Evolutionary conservation across 768 basidiomycete species (phyloP), one percentile per base, ranked within the genome.

Genomic region (Lentinula raphanica): DNA sequence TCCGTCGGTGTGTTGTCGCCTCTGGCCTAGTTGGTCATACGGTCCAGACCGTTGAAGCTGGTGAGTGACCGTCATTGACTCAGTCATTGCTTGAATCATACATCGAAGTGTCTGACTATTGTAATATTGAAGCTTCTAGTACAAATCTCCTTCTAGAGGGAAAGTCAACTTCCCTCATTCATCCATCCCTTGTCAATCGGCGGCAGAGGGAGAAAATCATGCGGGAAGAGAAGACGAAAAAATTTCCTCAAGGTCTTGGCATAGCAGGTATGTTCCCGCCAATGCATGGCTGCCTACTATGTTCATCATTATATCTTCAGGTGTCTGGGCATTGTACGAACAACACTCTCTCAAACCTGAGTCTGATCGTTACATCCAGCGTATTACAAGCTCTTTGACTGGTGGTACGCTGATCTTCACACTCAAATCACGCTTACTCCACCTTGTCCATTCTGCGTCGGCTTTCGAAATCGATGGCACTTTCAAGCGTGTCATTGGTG

Each of bases 121-220:
- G 8, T 21, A 11, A n/a, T n/a, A n/a, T n/a, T 8, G 19, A 8
- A 46, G 45, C 45, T 27, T 21, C 45, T 11, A 46, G 45, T 21
- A 46, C 45, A 19, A n/a, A 46, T 11, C 8, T 46, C 21, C 9
- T 46, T 11, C 19, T 46, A 11, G 11, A 46, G 7, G 45, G 45
- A 46, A 46, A 46, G 45, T 46, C 45, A n/a, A n/a, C n/a, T n/a
- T n/a, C n/a, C n/a, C n/a, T n/a, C n/a, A 21, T 46, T 46, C 45
- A 46, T 27, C 19, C 45, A n/a, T 9, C 11, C 11, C 45, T 46
- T 8, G 11, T 46, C n/a, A 46, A 19, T 46, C 45, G 19, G 21
- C 7, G 19, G 17, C 11, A n/a, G 17, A 9, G 21, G 45, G 11
- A 46, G 45, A 46, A 46, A 46, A 27, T 46, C 21, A 46, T 46